phyloP scores from a whole-genome alignment of 2,329 filamentous ascomycete species.

The Hypomyces perniciosus region DNA sequence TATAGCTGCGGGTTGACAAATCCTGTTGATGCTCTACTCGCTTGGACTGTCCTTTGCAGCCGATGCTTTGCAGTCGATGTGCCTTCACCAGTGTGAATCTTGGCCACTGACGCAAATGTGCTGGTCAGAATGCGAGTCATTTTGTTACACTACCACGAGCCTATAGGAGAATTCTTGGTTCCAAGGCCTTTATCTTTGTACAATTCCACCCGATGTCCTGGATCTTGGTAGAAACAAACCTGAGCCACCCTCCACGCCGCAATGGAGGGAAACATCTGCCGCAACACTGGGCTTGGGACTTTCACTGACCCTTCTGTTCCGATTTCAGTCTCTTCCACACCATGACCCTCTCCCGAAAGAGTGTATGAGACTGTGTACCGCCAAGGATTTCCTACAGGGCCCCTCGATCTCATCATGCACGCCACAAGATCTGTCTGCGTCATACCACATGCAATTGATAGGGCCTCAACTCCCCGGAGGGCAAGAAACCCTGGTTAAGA shows the following conservation, averaged over 20 bases:
- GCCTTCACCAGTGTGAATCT: too few species aligned
- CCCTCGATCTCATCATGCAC: constrained; percentile 1
- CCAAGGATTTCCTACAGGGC: constrained; percentile 5
- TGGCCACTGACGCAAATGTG: too few species aligned
- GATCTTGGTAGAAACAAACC: background rate
- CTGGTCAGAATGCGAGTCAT: background rate
- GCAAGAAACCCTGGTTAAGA: background rate
- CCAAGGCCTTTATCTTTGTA: background rate
- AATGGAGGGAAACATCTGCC: background rate
- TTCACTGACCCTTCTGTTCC: too few species aligned
- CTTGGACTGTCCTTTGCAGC: too few species aligned
- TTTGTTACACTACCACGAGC: background rate
- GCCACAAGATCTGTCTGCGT: background rate
- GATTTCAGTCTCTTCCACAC: too few species aligned
- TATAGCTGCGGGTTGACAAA: too few species aligned
- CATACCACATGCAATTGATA: background rate
- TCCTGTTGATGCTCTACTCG: too few species aligned
- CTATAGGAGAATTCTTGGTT: background rate
- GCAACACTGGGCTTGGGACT: background rate
- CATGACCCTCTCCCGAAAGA: background rate
- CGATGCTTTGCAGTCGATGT: too few species aligned
- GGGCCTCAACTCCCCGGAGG: background rate
- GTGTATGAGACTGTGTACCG: background rate
- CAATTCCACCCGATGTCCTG: constrained; percentile 2
- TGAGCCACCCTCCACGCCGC: background rate